Conservation (phyloP, 352 stramenopile genomes). For the Globisporangium alternatum region DNA sequence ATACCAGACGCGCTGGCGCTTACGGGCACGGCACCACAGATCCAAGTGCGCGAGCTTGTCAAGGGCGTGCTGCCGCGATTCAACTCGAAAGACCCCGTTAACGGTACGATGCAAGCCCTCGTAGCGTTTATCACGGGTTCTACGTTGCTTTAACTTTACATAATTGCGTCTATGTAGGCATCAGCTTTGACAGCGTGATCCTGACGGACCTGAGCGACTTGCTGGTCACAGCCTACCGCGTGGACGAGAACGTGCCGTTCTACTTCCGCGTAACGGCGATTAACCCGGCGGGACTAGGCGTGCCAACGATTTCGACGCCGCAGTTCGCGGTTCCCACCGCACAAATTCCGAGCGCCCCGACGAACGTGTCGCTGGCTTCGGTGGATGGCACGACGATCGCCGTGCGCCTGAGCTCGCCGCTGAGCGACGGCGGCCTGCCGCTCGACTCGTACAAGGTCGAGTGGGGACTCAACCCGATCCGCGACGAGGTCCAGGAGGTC, state of each 20-base stretch:
- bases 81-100: constrained; percentile 83
- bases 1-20: constrained; percentile 80
- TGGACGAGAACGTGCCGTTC: constrained; percentile 94
- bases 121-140: not conserved
- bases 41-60: constrained; percentile 67
- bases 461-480: constrained; percentile 78
- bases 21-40: constrained; percentile 85
- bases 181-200: constrained; percentile 85
- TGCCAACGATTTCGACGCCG: constrained; percentile 63
- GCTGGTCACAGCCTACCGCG: constrained; percentile 67
- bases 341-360: constrained; percentile 62
- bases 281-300: constrained; percentile 84
- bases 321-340: constrained; percentile 85
- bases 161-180: constrained; percentile 21
- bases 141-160: not conserved
- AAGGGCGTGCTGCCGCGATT: constrained; percentile 89
- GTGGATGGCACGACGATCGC: constrained; percentile 88
- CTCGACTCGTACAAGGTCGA: constrained; percentile 92
- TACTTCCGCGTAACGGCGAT: constrained; percentile 93
- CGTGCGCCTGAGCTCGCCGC: constrained; percentile 71
- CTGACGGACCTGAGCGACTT: constrained; percentile 89
- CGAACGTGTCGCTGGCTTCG: constrained; percentile 71
- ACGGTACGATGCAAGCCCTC: constrained; percentile 37
- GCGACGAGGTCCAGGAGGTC: constrained; percentile 81
- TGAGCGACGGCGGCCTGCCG: constrained; percentile 79